phyloP scores from a whole-genome alignment of 805 yeast genomes.

The Spathaspora passalidarum region DNA sequence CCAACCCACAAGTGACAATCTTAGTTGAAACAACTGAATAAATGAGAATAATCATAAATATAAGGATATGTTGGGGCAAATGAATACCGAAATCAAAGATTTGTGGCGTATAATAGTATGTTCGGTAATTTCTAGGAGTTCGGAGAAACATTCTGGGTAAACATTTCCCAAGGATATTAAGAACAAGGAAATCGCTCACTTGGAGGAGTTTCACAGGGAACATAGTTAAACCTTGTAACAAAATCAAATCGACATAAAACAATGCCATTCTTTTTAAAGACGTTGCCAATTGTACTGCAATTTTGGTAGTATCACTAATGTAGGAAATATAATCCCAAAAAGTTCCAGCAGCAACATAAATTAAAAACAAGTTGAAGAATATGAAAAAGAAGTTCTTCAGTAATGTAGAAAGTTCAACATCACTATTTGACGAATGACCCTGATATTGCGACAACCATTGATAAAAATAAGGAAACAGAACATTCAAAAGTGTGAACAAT shows the following conservation, averaged over 20 bases:
- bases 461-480: conserved; percentile 54
- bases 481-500: conserved; percentile 53
- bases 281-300: conserved; percentile 83
- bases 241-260: conserved; percentile 84
- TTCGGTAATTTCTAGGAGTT: conserved; percentile 79
- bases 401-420: conserved; percentile 54
- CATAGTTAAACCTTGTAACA: conserved; percentile 83
- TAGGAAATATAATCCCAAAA: conserved; percentile 57
- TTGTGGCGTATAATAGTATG: conserved; percentile 62
- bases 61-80: conserved; percentile 59
- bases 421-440: conserved; percentile 56
- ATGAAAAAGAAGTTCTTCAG: conserved; percentile 59
- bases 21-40: conserved; percentile 62
- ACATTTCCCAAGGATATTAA: conserved; percentile 70
- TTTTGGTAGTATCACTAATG: conserved; percentile 75
- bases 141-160: conserved; percentile 40
- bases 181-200: conserved; percentile 48
- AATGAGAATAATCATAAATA: conserved; percentile 55
- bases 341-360: conserved; percentile 61
- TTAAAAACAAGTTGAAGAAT: conserved; percentile 59
- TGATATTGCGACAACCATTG: conserved; percentile 48
- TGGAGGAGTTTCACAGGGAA: conserved; percentile 84
- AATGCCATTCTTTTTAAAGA: conserved; percentile 75
- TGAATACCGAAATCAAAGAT: conserved; percentile 60
- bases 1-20: conserved; percentile 55